These are phyloP conservation scores for Caulochytrium protostelioides DNA, from an alignment of 371 early-diverging fungal species.

Conservation along the genomic window DNA sequence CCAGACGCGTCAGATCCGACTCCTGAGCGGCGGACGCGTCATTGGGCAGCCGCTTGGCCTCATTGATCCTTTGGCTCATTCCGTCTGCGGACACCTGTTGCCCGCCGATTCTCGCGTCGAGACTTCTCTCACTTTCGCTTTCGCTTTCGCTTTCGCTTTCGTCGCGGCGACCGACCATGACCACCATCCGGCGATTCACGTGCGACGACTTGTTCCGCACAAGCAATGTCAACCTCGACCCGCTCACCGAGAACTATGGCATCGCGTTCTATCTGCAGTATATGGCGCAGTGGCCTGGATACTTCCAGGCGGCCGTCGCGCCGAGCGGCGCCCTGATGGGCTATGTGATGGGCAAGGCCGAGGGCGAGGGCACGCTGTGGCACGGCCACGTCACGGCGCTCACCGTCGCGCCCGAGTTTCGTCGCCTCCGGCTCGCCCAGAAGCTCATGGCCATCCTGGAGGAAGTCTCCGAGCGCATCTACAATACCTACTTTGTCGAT, in stretches of 20 bases:
- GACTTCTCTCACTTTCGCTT: too few species aligned
- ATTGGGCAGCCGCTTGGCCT: too few species aligned
- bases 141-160: too few species aligned
- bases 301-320: constrained; percentile 62
- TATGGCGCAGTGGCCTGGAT: constrained; percentile 83
- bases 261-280: constrained; percentile 81
- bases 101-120: too few species aligned
- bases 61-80: too few species aligned
- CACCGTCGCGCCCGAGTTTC: constrained; percentile 86
- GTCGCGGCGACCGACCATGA: too few species aligned
- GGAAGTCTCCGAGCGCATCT: constrained; percentile 55
- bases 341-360: constrained; percentile 92
- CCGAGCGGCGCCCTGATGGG: constrained; percentile 56
- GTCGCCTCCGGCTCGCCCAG: constrained; percentile 75
- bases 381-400: constrained; percentile 97
- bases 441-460: constrained; percentile 80
- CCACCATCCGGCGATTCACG: constrained; percentile 42
- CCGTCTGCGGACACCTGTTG: too few species aligned
- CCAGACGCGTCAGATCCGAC: too few species aligned
- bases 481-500: constrained; percentile 91
- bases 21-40: too few species aligned
- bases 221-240: too few species aligned
- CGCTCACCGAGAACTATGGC: constrained; percentile 45
- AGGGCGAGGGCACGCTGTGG: constrained; percentile 75
- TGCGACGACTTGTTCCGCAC: constrained; percentile 74